Base-by-base conservation (phyloP, 768 basidiomycete genomes). In the Omphalotus guepiniiformis region DNA sequence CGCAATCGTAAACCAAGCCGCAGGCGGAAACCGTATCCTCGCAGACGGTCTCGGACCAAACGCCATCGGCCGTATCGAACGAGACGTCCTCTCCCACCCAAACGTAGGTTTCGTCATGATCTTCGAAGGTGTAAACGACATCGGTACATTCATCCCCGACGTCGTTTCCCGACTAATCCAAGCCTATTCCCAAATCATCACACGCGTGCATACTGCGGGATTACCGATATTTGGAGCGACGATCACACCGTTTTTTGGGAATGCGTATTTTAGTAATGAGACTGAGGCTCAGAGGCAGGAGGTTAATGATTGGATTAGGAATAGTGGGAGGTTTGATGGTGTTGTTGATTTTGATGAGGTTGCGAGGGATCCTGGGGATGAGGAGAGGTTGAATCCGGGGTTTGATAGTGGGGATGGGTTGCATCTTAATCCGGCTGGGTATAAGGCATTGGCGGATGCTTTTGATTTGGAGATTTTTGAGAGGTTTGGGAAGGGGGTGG, bases 71-170 rank as follows among this genome's bases (percentile, higher is more conserved):
- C 73, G 77, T 27, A 69, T 76, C 61, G 74, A 77, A 51, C 65
- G 77, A 6, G 77, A 77, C 57, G 75, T 75, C 26, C 67, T 79
- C 36, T 53, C 73, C 5, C 75, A 75, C 28, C 59, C 71, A 22
- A 69, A 71, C n/a, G 66, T 74, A 38, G 62, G 61, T 32, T 76
- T 65, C 58, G 71, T 66, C 25, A 71, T 77, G 66, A 69, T 79
- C 54, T 76, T 75, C 58, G 74, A 75, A 54, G 76, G 76, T 42
- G 73, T 76, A 21, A 79, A 77, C 67, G 77, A 77, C 64, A 74
- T 77, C 43, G 76, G 75, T 3, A 60, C 34, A 58, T 52, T 19
- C 11, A 46, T 48, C 9, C 35, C 35, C 16, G 40, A 42, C 30
- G 60, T 75, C 42, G 71, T 64, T 15, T 63, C 70, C 58, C 61